These are phyloP conservation scores for Calamus simplicifolius DNA, from an alignment of 176 grass and related monocot species.

Conservation along the genomic window DNA sequence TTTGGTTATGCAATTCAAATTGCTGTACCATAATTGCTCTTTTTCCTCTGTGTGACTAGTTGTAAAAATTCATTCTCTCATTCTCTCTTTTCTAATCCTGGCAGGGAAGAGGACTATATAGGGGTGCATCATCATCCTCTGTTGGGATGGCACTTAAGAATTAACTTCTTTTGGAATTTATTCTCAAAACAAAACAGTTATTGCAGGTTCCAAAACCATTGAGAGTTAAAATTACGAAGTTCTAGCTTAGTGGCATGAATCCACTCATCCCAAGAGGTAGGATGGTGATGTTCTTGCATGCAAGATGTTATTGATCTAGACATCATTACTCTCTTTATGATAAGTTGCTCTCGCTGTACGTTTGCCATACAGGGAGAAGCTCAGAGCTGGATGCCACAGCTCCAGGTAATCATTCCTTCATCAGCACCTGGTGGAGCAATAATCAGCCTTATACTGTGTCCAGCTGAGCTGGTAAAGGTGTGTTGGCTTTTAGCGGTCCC, in stretches of 20 bases:
- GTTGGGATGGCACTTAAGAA: conserved; percentile 84
- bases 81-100: conserved; percentile 26
- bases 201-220: conserved; percentile 49
- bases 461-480: conserved; percentile 89
- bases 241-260: no score
- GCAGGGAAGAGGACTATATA: conserved; percentile 83
- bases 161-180: conserved; percentile 85
- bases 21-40: no score
- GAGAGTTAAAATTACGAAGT: no score
- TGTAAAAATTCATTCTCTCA: background rate
- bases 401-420: conserved; percentile 79
- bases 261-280: no score
- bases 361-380: conserved; percentile 50
- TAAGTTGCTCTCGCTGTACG: background rate
- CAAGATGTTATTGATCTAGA: no score
- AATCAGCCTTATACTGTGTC: conserved; percentile 84
- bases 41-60: no score
- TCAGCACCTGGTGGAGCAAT: conserved; percentile 65
- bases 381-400: conserved; percentile 52
- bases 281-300: no score
- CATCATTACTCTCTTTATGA: background rate
- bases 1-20: no score
- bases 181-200: conserved; percentile 60
- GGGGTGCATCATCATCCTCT: conserved; percentile 92
- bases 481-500: background rate